A percentile compares a stretch with the other conserved stretches of the same genome.
These are phyloP conservation scores for Aureobasidium sp. DNA, from an alignment of 2,329 filamentous ascomycete genomes.

Conservation along the genomic window DNA sequence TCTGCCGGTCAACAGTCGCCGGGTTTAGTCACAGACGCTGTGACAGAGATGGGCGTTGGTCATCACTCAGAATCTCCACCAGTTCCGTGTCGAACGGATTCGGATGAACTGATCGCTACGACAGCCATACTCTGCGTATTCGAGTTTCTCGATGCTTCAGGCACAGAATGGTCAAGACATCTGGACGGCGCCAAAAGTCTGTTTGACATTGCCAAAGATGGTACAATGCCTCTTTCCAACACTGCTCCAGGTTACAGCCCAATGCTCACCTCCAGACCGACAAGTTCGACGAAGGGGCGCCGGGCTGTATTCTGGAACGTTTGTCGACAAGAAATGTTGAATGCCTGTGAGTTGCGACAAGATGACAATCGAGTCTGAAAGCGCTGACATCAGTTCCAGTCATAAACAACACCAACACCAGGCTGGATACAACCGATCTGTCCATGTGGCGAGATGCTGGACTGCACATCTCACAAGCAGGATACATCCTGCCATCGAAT, in stretches of 20 bases:
- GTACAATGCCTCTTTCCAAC: constrained; percentile 14
- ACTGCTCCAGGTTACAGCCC: not conserved
- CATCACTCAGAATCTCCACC: not conserved
- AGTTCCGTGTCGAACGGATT: constrained; percentile 31
- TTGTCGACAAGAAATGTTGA: constrained; percentile 56
- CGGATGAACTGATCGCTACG: constrained; percentile 55
- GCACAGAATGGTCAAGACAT: constrained; percentile 55
- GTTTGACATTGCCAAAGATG: constrained; percentile 46
- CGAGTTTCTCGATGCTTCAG: constrained; percentile 58
- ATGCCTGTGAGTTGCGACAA: constrained; percentile 42
- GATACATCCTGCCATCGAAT: constrained; percentile 42
- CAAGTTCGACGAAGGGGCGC: constrained; percentile 40
- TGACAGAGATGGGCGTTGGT: not conserved
- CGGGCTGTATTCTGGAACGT: constrained; percentile 60
- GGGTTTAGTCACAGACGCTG: constrained; percentile 24
- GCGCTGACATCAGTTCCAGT: constrained; percentile 24
- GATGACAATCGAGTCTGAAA: not conserved
- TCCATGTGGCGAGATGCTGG: constrained; percentile 56
- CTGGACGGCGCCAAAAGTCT: constrained; percentile 57
- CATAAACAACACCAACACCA: constrained; percentile 52
- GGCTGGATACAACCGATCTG: constrained; percentile 54
- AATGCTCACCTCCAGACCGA: not conserved
- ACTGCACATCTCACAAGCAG: constrained; percentile 46
- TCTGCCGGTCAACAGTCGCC: not conserved
- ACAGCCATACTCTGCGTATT: constrained; percentile 60